phyloP scores from a whole-genome alignment of 2,329 filamentous ascomycete genomes.

The Epichloe festucae region DNA sequence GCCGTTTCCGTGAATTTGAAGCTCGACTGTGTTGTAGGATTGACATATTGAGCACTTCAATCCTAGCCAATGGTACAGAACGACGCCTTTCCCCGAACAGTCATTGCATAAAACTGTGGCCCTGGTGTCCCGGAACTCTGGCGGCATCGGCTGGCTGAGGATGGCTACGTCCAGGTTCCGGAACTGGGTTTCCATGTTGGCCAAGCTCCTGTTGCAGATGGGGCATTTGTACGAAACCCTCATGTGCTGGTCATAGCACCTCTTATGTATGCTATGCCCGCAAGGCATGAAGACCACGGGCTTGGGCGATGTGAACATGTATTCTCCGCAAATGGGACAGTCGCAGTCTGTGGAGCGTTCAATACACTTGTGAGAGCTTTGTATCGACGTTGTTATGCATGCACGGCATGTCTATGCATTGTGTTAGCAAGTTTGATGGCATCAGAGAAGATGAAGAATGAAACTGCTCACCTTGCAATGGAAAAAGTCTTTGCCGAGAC shows the following conservation, averaged over 20 bases:
- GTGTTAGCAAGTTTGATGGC: background rate
- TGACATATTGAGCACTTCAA: conserved; percentile 69
- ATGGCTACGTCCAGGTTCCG: conserved; percentile 82
- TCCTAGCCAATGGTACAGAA: conserved; percentile 88
- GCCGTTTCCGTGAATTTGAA: conserved; percentile 42
- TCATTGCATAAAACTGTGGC: conserved; percentile 90
- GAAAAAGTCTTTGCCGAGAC: conserved; percentile 90
- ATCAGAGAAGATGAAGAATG: background rate
- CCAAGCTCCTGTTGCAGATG: conserved; percentile 90
- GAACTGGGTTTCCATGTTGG: conserved; percentile 95
- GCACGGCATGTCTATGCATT: conserved; percentile 64
- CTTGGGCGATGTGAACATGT: conserved; percentile 84
- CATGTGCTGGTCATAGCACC: conserved; percentile 81
- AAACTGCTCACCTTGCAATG: conserved; percentile 71
- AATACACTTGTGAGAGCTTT: conserved; percentile 80
- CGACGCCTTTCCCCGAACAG: conserved; percentile 75
- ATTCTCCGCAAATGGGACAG: conserved; percentile 92
- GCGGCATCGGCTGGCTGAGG: conserved; percentile 80
- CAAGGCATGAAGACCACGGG: conserved; percentile 90
- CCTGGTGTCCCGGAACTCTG: conserved; percentile 64
- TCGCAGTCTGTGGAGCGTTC: conserved; percentile 90
- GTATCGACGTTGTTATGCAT: conserved; percentile 81
- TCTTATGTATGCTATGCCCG: conserved; percentile 88
- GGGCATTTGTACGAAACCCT: conserved; percentile 88
- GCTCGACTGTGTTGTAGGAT: conserved; percentile 57